phyloP scores from a whole-genome alignment of 345 rosid species.

The Turritis glabra region DNA sequence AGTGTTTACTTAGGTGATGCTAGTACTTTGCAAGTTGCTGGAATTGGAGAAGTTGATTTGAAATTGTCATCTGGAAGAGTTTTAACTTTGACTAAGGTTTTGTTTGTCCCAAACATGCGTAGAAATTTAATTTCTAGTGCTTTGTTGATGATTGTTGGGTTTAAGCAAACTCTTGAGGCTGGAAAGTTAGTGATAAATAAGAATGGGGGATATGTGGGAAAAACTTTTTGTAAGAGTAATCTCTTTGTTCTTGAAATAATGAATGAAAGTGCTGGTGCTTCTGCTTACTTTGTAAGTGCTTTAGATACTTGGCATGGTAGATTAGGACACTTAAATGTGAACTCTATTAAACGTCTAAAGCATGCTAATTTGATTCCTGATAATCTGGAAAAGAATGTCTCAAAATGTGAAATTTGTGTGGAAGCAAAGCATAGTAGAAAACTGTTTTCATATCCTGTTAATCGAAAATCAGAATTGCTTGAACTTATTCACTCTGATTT shows the following conservation, averaged over 20 bases:
- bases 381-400: background rate
- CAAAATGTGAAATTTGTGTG: background rate
- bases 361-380: background rate
- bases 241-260: background rate
- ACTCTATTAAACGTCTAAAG: background rate
- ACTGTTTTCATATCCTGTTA: background rate
- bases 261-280: background rate
- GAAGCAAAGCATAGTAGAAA: background rate
- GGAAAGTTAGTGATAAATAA: background rate
- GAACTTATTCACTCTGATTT: background rate
- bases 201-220: background rate
- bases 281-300: background rate
- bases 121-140: background rate
- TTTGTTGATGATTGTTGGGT: background rate
- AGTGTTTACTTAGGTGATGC: background rate
- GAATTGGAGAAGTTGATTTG: background rate
- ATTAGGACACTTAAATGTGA: background rate
- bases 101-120: background rate
- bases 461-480: background rate
- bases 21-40: too few species aligned
- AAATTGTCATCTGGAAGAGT: background rate
- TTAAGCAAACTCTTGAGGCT: background rate
- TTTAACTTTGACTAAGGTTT: background rate
- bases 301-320: background rate
- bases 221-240: background rate